phyloP scores from a whole-genome alignment of 2,329 filamentous ascomycete species.

The Penicillium sp. region DNA sequence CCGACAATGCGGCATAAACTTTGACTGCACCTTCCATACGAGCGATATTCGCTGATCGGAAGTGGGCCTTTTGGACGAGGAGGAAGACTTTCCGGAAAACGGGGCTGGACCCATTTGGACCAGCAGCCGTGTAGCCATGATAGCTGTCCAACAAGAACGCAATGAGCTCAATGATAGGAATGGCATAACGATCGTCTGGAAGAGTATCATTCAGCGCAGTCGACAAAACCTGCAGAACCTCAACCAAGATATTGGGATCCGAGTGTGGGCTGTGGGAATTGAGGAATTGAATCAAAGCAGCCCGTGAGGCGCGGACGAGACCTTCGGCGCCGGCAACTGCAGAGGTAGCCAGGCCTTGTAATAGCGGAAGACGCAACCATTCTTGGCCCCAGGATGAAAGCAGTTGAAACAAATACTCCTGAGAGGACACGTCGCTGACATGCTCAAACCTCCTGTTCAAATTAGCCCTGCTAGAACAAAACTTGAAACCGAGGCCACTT shows the following conservation, averaged over 20 bases:
- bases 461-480: slow-evolving; percentile 13
- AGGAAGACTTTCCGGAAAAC: slow-evolving; percentile 65
- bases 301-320: slow-evolving; percentile 43
- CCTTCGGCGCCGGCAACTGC: slow-evolving; percentile 47
- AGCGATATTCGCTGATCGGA: slow-evolving; percentile 77
- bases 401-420: slow-evolving; percentile 46
- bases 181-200: slow-evolving; percentile 66
- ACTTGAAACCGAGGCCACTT: slow-evolving; percentile 8
- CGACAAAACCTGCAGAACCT: slow-evolving; percentile 54
- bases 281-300: slow-evolving; percentile 42
- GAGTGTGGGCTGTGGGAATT: slow-evolving; percentile 21
- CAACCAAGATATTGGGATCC: slow-evolving; percentile 42
- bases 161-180: slow-evolving; percentile 74
- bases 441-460: slow-evolving; percentile 41
- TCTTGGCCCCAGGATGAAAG: slow-evolving; percentile 36
- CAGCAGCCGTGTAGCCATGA: slow-evolving; percentile 15
- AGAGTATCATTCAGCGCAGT: slow-evolving; percentile 56
- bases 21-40: slow-evolving; percentile 79
- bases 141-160: slow-evolving; percentile 72
- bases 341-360: slow-evolving; percentile 48
- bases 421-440: slow-evolving; percentile 46
- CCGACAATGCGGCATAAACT: slow-evolving; percentile 71
- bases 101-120: slow-evolving; percentile 48
- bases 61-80: slow-evolving; percentile 74
- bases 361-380: slow-evolving; percentile 39